Base-by-base conservation (phyloP, 2,329 filamentous ascomycete species). In the Tolypocladium cylindrosporum region DNA sequence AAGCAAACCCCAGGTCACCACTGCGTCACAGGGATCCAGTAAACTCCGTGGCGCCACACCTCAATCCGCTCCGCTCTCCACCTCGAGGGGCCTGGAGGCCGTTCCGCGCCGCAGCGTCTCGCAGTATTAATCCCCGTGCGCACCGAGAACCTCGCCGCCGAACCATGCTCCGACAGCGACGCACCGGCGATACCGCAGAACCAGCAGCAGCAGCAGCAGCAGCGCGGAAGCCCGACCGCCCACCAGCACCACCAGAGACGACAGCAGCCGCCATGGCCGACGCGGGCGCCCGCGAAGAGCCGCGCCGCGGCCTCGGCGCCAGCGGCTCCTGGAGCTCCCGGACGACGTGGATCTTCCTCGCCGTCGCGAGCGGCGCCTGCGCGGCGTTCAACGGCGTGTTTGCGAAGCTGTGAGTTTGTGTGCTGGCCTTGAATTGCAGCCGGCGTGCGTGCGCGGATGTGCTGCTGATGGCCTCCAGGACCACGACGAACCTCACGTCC, bases 331-430 rank as follows among this genome's bases (percentile, higher is more conserved):
- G 61, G 73, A 72, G 65, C 64, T 74, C 62, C 34, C 67, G 66
- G 14, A 64, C 68, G 37, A 78, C 81, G 62, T 88, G 85, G 85
- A 80, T 93, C 61, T 74, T 86, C 55, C 80, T 88, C 61, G 88
- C 90, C 48, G 70, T 92, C 48, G 83, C 86, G 54, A 90, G 87
- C 67, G 90, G 90, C 61, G 85, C 82, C 56, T 92, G 88, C 67
- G 90, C 90, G 39, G 88, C 89, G 27, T 86, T 89, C 64, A 94
- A 94, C 65, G 89, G 89, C 59, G 86, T 90, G 6, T 91, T 93
- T 75, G 90, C 90, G 0, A 94, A 93, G 73, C 75, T 94, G 87
- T 90, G 74, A 67, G 83, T 78, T 45, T 27, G 24, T 27, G 14
- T 27, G 24, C 31, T 13, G 2, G 57, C 37, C 34, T 16, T 6